Base-by-base conservation (phyloP, 805 yeast genomes). In the Grigorovia yakushimaensis region DNA sequence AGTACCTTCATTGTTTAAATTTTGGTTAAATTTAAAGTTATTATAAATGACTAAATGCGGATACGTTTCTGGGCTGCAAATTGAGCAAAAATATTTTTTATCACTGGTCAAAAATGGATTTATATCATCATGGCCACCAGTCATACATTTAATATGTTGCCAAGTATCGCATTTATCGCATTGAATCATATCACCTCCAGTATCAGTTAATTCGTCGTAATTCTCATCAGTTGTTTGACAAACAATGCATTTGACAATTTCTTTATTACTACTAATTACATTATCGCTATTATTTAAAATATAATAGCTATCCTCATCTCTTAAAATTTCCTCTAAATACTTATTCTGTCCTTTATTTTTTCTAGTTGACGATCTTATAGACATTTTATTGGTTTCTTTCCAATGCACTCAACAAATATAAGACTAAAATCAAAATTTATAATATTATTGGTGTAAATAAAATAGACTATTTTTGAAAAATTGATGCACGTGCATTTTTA, bases 81-180 rank as follows among this genome's bases (percentile, higher is more conserved):
- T 63, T 54, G 75, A 72, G 64, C 89, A 82, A 19, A 54, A 52
- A 58, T 82, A 81, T 11, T 57, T 52, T 10, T 73, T 65, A 3
- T 84, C 83, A 1, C 73, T 60, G 27, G 57, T 58, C 27, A 55
- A 36, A 36, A 51, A 41, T 9, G 47, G n/a, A 7, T 50, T 47
- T 30, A 60, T 64, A 13, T 55, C 58, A n/a, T 56, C 56, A 10
- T 58, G 53, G 5, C 66, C 59, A 5, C 63, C 58, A 22, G 81
- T 73, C 76, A 81, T 71, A 61, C 89, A 83, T 47, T 59, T 65
- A 30, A 76, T 74, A 57, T 83, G 89, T 58, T 83, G 88, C 88
- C 88, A 83, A 2, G 87, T 76, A 41, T 71, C 62, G 58, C 89
- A 83, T 7, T 64, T 54, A 23, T 79, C 86, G 63, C 89, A 83